A percentile compares a stretch with the other conserved stretches of the same genome.
These are phyloP conservation scores for Phytophthora kernoviae DNA, from an alignment of 352 stramenopile species.

Conservation along the genomic window DNA sequence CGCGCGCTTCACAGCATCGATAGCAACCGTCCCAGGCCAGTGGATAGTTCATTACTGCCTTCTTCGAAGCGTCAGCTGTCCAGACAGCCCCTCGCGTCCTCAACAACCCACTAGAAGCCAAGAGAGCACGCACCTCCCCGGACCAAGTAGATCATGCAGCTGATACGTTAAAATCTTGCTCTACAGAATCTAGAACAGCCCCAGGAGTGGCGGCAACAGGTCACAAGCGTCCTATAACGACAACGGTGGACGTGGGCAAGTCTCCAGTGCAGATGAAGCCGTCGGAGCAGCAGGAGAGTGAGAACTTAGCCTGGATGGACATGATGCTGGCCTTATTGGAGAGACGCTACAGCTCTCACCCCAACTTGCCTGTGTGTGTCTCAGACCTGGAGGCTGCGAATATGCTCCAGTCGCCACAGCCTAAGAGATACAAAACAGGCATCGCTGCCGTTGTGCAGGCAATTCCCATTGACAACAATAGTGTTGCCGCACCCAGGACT, in stretches of 20 bases:
- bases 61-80: constrained; percentile 3
- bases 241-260: not conserved
- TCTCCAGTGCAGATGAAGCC: not conserved
- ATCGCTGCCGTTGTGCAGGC: not conserved
- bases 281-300: constrained; percentile 32
- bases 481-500: constrained; percentile 10
- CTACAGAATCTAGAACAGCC: constrained; percentile 1
- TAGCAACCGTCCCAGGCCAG: constrained; percentile 18
- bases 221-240: constrained; percentile 10
- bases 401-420: constrained; percentile 32
- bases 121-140: not conserved
- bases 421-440: constrained; percentile 31
- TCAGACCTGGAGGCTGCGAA: constrained; percentile 48
- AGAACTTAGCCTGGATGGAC: constrained; percentile 86
- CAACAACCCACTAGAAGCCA: constrained; percentile 14
- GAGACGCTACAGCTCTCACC: constrained; percentile 50
- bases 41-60: not conserved
- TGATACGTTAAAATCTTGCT: not conserved
- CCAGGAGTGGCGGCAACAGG: constrained; percentile 1
- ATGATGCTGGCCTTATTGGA: constrained; percentile 81
- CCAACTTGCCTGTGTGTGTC: constrained; percentile 43
- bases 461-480: not conserved
- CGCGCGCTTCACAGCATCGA: constrained; percentile 40
- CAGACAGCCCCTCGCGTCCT: not conserved
- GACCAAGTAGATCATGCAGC: not conserved